These are phyloP conservation scores for Leavenworthia alabamica DNA, from an alignment of 345 rosid genomes.

Conservation along the genomic window DNA sequence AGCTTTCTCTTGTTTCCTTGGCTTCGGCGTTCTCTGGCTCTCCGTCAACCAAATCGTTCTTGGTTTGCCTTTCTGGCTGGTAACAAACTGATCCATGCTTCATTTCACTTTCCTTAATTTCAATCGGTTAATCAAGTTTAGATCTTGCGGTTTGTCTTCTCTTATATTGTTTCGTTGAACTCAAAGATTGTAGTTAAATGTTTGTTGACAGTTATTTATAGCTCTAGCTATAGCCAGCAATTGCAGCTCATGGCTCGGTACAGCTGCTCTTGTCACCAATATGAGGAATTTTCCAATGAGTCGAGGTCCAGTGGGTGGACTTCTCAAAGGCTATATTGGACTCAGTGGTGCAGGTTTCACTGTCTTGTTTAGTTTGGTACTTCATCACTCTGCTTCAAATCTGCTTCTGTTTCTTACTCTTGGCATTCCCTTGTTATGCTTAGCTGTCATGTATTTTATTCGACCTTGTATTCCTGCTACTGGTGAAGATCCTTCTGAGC, in stretches of 20 bases:
- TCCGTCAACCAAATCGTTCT: conserved; percentile 52
- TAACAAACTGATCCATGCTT: conserved; percentile 17
- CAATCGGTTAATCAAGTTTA: neutral
- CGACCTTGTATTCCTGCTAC: conserved; percentile 80
- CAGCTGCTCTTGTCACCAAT: conserved; percentile 73
- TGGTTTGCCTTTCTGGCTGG: conserved; percentile 80
- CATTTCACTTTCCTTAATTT: neutral
- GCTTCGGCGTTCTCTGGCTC: conserved; percentile 89
- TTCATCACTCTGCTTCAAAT: conserved; percentile 48
- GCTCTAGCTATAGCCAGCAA: conserved; percentile 69
- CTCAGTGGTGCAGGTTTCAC: conserved; percentile 79
- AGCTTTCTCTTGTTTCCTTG: conserved; percentile 58
- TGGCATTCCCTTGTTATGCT: conserved; percentile 69
- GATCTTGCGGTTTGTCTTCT: neutral
- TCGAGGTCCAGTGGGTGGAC: conserved; percentile 65
- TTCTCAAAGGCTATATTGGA: conserved; percentile 77
- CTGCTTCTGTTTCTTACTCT: conserved; percentile 60
- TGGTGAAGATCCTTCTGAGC: conserved; percentile 81
- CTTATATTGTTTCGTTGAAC: neutral
- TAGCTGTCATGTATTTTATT: conserved; percentile 63
- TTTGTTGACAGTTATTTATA: conserved; percentile 56
- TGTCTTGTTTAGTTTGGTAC: conserved; percentile 53
- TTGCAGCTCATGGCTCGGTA: conserved; percentile 73
- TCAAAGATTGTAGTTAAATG: neutral
- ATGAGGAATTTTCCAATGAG: conserved; percentile 77